Conservation (phyloP, 352 stramenopile species). For the Phytophthora rubi region DNA sequence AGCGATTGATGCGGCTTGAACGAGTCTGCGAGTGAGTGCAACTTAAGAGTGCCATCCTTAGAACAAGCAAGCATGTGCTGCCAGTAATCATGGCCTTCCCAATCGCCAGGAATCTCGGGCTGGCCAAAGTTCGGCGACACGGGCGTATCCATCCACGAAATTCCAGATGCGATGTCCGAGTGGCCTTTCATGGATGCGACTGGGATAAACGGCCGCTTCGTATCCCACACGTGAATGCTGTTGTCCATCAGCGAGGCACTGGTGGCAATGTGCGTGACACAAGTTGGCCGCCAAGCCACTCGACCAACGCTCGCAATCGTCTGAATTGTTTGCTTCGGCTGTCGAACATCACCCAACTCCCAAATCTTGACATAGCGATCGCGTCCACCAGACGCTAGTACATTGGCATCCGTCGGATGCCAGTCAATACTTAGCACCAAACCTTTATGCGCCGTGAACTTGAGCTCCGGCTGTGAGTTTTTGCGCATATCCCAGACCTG, state of each 20-base stretch:
- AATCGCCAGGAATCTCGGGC: slow-evolving; percentile 51
- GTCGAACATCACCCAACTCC: slow-evolving; percentile 71
- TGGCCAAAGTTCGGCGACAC: slow-evolving; percentile 46
- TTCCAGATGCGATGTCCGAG: slow-evolving; percentile 80
- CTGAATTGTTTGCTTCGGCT: slow-evolving; percentile 86
- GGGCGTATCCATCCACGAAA: slow-evolving; percentile 87
- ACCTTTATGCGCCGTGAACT: slow-evolving; percentile 89
- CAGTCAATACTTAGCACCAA: slow-evolving; percentile 87
- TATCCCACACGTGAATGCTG: slow-evolving; percentile 89
- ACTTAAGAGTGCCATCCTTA: slow-evolving; percentile 87
- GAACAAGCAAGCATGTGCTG: slow-evolving; percentile 90
- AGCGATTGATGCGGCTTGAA: slow-evolving; percentile 86
- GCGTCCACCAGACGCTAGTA: slow-evolving; percentile 81
- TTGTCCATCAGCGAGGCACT: slow-evolving; percentile 88
- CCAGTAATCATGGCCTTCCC: slow-evolving; percentile 83
- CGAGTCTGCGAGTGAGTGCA: slow-evolving; percentile 84
- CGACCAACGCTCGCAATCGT: slow-evolving; percentile 87
- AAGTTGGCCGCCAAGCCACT: slow-evolving; percentile 81
- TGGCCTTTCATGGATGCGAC: slow-evolving; percentile 88
- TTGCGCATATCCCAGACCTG: slow-evolving; percentile 90
- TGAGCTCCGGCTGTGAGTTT: slow-evolving; percentile 79
- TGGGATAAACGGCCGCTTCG: slow-evolving; percentile 84
- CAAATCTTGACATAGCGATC: slow-evolving; percentile 91
- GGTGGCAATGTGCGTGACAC: slow-evolving; percentile 82
- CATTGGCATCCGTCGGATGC: slow-evolving; percentile 70